Conservation (phyloP, 306 rosid genomes). For the Cyamopsis tetragonoloba region DNA sequence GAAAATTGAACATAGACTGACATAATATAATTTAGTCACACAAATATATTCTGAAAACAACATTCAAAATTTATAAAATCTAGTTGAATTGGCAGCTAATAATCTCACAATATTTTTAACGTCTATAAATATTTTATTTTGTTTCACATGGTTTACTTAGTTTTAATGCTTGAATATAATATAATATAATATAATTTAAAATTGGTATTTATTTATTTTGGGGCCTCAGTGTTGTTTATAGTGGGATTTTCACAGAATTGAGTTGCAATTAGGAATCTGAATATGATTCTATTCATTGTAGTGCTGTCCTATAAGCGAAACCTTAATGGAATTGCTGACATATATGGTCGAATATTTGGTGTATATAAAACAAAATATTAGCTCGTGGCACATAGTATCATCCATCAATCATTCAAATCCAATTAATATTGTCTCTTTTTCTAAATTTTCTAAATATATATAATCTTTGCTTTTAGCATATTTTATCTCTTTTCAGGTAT, state of each 20-base stretch:
- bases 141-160: too few species aligned
- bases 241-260: slow-evolving; percentile 5
- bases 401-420: background rate
- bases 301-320: background rate
- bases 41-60: too few species aligned
- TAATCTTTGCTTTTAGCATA: slow-evolving; percentile 13
- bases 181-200: too few species aligned
- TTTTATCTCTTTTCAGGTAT: too few species aligned
- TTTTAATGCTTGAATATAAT: too few species aligned
- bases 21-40: too few species aligned
- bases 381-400: background rate
- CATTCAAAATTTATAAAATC: too few species aligned
- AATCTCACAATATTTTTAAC: too few species aligned
- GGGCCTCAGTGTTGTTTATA: background rate
- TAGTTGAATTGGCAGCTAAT: too few species aligned
- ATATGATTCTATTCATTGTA: slow-evolving; percentile 2
- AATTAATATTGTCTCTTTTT: background rate
- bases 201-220: too few species aligned
- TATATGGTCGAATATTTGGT: slow-evolving; percentile 15
- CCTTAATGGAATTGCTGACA: slow-evolving; percentile 22
- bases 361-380: background rate
- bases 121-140: too few species aligned
- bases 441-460: background rate
- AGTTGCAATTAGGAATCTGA: slow-evolving; percentile 24
- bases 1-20: too few species aligned